Evolutionary conservation across 768 basidiomycete genomes (phyloP).

Genomic region (Serendipita vermifera): DNA sequence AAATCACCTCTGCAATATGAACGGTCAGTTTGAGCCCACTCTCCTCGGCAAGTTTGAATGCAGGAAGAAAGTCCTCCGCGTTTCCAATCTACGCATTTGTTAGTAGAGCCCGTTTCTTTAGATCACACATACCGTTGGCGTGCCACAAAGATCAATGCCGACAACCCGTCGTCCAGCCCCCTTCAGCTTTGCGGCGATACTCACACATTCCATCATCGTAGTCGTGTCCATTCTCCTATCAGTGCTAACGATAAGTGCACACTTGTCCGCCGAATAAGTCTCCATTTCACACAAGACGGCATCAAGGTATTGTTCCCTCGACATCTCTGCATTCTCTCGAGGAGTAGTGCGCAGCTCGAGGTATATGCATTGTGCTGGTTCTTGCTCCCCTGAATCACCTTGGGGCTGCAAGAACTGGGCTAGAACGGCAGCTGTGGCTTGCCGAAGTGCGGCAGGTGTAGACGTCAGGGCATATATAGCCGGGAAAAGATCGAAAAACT

Average conservation of each 20-base stretch:
- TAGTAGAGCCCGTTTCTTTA: not conserved
- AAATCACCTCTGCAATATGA: constrained; percentile 72
- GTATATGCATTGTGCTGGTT: constrained; percentile 46
- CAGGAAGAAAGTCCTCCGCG: constrained; percentile 35
- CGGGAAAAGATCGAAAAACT: constrained; percentile 65
- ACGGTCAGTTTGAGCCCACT: constrained; percentile 62
- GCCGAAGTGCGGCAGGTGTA: constrained; percentile 38
- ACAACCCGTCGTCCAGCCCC: constrained; percentile 49
- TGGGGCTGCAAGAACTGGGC: constrained; percentile 38
- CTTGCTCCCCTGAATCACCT: constrained; percentile 16
- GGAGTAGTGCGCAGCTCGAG: constrained; percentile 81
- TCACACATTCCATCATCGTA: constrained; percentile 43
- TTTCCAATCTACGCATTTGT: constrained; percentile 35
- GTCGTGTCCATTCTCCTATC: constrained; percentile 51
- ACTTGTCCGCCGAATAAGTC: constrained; percentile 35
- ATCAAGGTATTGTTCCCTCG: constrained; percentile 44
- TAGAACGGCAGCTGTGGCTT: constrained; percentile 54
- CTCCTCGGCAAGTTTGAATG: constrained; percentile 41
- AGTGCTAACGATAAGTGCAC: constrained; percentile 59
- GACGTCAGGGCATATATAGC: constrained; percentile 68
- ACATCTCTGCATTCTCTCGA: constrained; percentile 44
- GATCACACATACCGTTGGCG: constrained; percentile 35
- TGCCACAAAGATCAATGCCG: constrained; percentile 70
- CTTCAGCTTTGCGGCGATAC: constrained; percentile 42
- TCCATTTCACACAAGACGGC: constrained; percentile 55